Evolutionary conservation across 1,284 basidiomycete species (phyloP), one percentile per base, ranked within the genome.

Genomic region (Anthracocystis panici-leucophaei): DNA sequence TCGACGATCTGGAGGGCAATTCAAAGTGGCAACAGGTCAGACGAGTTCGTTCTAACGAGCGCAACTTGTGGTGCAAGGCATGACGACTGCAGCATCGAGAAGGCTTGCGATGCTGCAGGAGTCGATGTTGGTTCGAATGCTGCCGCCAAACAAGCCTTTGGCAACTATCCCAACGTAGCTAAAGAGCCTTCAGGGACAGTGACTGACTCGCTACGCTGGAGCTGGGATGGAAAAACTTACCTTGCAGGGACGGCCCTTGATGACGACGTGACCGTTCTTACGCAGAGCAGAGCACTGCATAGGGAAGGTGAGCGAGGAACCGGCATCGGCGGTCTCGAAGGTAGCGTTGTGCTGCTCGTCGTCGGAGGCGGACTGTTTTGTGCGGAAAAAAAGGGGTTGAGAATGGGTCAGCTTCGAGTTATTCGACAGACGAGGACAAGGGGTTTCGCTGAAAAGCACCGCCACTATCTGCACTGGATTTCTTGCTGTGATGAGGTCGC

Each of bases 261-360:
- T 98, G 86, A 96, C 92, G 86, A 99, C 96, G 89, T 96, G 94
- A 58, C 96, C 95, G 89, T 88, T 88, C 89, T 90, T 90, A 83
- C 90, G 92, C 81, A 99, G 92, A 84, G 95, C 94, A 87, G 96
- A 99, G 89, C 97, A 98, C 90, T 97, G 94, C 92, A 92, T 94
- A 84, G 93, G 82, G 78, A 71, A 82, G 69, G 80, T 84, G 46
- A 79, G 71, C 68, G 82, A 85, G 70, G 84, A 80, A 57, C 84
- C 84, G 75, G 84, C 84, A 77, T 84, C 79, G 80, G 82, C 89
- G 89, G 88, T 84, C 89, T 96, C 93, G 86, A 97, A 95, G 86
- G 89, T 91, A 86, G 94, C 91, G 86, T 96, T 90, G 89, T 96
- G 93, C 85, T 89, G 86, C 88, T 95, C 93, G 87, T 93, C 91